These are phyloP conservation scores for Entomortierella lignicola DNA, from an alignment of 192 early-diverging fungal genomes.

Conservation along the genomic window DNA sequence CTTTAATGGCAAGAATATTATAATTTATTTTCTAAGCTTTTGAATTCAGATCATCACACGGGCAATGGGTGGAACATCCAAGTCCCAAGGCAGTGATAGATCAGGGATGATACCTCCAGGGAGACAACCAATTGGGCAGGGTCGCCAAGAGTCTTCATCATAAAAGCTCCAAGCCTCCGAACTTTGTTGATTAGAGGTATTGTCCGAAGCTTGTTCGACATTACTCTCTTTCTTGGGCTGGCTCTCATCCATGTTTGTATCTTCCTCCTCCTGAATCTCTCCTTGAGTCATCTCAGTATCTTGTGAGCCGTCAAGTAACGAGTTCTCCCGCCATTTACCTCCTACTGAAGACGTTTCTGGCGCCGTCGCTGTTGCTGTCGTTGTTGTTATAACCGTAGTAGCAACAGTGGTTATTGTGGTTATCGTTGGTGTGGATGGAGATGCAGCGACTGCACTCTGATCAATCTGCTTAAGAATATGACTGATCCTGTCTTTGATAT, in stretches of 20 bases:
- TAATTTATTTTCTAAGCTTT: not conserved
- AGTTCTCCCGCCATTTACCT: constrained; percentile 6
- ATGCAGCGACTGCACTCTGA: constrained; percentile 28
- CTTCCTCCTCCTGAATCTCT: not conserved
- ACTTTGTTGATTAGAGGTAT: not conserved
- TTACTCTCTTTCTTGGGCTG: not conserved
- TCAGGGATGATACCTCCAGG: constrained; percentile 47
- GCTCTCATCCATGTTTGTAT: not conserved
- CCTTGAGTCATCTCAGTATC: constrained; percentile 9
- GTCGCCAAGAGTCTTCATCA: constrained; percentile 29
- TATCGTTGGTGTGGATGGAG: not conserved
- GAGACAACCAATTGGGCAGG: constrained; percentile 47
- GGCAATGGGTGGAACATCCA: constrained; percentile 44
- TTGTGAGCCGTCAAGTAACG: not conserved
- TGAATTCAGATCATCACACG: constrained; percentile 18
- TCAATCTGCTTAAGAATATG: constrained; percentile 39
- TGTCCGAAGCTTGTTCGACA: not conserved
- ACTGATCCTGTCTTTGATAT: constrained; percentile 43
- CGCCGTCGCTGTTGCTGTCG: not conserved
- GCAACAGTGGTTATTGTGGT: not conserved
- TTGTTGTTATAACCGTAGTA: not conserved
- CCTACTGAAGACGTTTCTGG: not conserved
- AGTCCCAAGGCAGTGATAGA: constrained; percentile 38
- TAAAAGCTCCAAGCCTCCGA: constrained; percentile 26
- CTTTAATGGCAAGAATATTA: too few species aligned